Base-by-base conservation (phyloP, 2,329 filamentous ascomycete species). In the Trichoderma sp. region DNA sequence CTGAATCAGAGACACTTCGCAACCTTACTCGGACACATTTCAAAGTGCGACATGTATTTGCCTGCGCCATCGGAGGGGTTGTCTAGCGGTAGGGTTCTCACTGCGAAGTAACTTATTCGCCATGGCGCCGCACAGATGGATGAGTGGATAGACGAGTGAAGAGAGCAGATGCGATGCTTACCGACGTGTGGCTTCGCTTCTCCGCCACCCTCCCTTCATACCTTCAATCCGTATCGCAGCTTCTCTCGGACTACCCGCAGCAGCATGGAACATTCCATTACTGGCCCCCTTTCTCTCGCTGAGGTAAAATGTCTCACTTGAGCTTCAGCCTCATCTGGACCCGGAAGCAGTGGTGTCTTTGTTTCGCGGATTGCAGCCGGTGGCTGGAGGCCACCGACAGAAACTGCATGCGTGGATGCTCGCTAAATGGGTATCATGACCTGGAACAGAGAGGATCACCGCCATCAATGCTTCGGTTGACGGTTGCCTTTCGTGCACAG, bases 191-290 rank as follows among this genome's bases (percentile, higher is more conserved):
- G 12, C 34, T 39, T 39, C 12, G 10, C 34, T 14, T 39, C 3
- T 3, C 12, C 24, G 12, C 7, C 28, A 3, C 43, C 17, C 24
- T 44, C 39, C 39, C 58, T 28, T 44, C n/a, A 19, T 30, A 14
- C 30, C 48, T 44, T 44, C 24, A n/a, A 30, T 52, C 17, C 12
- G 47, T 44, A 30, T 24, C 39, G 7, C 19, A 52, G 34, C 24
- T n/a, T 19, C 1, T 30, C 4, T 52, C 34, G 24, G 39, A 61
- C 52, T 54, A 47, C n/a, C 48, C 12, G 10, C 39, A 21, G 58
- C 10, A 48, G 58, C 48, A 52, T 45, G 24, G 58, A 52, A 30
- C 52, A 62, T 62, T 34, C 48, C 58, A 62, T 52, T 62, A 39
- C 48, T 45, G 21, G 48, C 24, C 12, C 7, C 48, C 1, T 5